Percentiles rank a stretch among this genome's conserved stretches.
phyloP scores from a whole-genome alignment of 805 yeast species.

The Nakazawaea peltata region DNA sequence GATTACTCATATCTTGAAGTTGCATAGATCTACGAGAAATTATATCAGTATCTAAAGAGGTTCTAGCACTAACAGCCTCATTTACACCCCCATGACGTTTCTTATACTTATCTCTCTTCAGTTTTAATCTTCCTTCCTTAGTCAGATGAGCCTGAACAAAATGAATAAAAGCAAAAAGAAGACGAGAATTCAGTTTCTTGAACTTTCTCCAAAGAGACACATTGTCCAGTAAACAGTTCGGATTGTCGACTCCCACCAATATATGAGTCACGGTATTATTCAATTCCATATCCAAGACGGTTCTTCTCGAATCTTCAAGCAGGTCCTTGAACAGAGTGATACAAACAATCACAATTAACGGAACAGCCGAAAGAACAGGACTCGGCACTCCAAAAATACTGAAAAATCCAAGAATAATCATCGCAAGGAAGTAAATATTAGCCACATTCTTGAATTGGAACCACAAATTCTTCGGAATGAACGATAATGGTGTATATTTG shows the following conservation, averaged over 20 bases:
- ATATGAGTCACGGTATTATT: slow-evolving; percentile 59
- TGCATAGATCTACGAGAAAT: slow-evolving; percentile 12
- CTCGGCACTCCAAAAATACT: slow-evolving; percentile 65
- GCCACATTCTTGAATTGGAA: slow-evolving; percentile 54
- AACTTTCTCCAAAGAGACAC: slow-evolving; percentile 61
- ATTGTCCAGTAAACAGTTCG: slow-evolving; percentile 45
- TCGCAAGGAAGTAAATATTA: slow-evolving; percentile 46
- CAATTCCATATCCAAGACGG: slow-evolving; percentile 54
- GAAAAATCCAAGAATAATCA: slow-evolving; percentile 52
- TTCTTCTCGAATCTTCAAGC: slow-evolving; percentile 67
- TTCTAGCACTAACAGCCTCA: slow-evolving; percentile 13
- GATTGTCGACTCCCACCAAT: slow-evolving; percentile 44
- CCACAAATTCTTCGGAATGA: slow-evolving; percentile 46
- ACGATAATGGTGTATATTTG: slow-evolving; percentile 51
- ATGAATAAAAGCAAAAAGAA: slow-evolving; percentile 5
- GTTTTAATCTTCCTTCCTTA: slow-evolving; percentile 10
- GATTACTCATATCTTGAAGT: slow-evolving; percentile 6
- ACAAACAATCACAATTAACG: slow-evolving; percentile 69
- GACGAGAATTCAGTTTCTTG: slow-evolving; percentile 40
- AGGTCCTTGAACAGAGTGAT: slow-evolving; percentile 74
- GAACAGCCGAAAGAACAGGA: slow-evolving; percentile 74
- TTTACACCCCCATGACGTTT: slow-evolving; percentile 11
- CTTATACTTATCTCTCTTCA: slow-evolving; percentile 8
- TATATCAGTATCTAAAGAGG: slow-evolving; percentile 26
- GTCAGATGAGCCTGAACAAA: slow-evolving; percentile 8